Conservation (phyloP, 352 stramenopile genomes). For the Globisporangium lucens region DNA sequence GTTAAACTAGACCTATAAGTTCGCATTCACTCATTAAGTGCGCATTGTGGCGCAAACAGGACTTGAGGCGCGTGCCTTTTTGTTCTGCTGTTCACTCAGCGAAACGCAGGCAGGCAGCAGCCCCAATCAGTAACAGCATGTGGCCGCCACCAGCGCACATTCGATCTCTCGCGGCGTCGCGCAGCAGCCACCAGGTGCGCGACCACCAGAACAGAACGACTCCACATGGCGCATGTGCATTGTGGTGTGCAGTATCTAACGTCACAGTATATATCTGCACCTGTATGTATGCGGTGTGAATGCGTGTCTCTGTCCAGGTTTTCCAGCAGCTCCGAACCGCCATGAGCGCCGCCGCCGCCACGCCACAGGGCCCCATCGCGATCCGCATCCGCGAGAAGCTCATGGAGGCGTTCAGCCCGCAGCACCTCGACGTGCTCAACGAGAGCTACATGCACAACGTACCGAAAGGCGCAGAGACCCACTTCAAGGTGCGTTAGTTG, state of each 20-base stretch:
- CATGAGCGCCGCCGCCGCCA: constrained; percentile 32
- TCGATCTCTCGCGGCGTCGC: constrained; percentile 14
- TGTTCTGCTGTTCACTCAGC: background rate
- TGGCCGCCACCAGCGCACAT: constrained; percentile 7
- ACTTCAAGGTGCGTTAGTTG: constrained; percentile 85
- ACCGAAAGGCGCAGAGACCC: constrained; percentile 91
- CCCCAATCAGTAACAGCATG: background rate
- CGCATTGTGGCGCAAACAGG: constrained; percentile 1
- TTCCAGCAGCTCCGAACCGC: constrained; percentile 16
- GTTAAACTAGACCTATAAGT: background rate
- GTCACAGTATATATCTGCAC: background rate
- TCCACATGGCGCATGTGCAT: background rate
- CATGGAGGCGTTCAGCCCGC: constrained; percentile 46
- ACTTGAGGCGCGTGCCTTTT: constrained; percentile 5
- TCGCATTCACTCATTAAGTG: background rate
- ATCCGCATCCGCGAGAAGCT: constrained; percentile 71
- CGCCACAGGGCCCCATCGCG: constrained; percentile 39
- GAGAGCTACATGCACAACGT: constrained; percentile 96
- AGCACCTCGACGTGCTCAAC: constrained; percentile 89
- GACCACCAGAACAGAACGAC: background rate
- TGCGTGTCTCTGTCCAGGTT: constrained; percentile 1
- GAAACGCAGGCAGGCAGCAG: background rate
- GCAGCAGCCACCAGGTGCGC: background rate
- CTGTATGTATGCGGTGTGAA: background rate
- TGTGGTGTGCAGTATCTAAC: background rate